Conservation (phyloP, 345 rosid species). For the Noccaea bulbosa region DNA sequence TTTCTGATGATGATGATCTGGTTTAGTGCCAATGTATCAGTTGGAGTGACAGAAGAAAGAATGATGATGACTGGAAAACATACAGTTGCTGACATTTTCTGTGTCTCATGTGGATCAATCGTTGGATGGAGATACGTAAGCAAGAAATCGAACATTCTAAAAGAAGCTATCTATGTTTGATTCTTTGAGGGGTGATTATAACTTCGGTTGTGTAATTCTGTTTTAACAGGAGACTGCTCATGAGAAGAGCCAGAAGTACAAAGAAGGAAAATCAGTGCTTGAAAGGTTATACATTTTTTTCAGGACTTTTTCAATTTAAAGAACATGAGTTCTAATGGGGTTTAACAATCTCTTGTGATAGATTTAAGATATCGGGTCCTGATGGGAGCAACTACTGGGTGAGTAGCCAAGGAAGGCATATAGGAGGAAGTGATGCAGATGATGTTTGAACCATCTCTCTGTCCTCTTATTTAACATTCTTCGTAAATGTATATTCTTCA, state of each 20-base stretch:
- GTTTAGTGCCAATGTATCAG: conserved; percentile 69
- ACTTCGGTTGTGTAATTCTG: conserved; percentile 8
- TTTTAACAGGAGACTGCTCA: conserved; percentile 82
- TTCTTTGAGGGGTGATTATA: neutral
- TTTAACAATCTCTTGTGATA: conserved; percentile 45
- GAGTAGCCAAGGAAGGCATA: conserved; percentile 68
- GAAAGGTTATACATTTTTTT: conserved; percentile 60
- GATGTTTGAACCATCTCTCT: conserved; percentile 57
- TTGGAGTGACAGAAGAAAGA: conserved; percentile 82
- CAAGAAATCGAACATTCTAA: neutral
- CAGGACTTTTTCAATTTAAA: conserved; percentile 1
- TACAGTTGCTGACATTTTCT: conserved; percentile 89
- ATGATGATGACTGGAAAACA: conserved; percentile 87
- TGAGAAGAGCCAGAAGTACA: conserved; percentile 91
- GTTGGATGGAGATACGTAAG: conserved; percentile 99
- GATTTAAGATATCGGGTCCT: conserved; percentile 88
- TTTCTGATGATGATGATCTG: conserved; percentile 24
- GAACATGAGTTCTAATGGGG: neutral
- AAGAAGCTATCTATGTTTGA: neutral
- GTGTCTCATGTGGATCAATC: conserved; percentile 94
- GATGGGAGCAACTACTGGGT: conserved; percentile 86
- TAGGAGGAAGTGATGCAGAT: conserved; percentile 91
- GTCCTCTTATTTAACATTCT: conserved; percentile 14
- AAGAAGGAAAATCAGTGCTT: conserved; percentile 96
- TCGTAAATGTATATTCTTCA: conserved; percentile 39